phyloP scores from a whole-genome alignment of 371 early-diverging fungal species.

The Apophysomyces ossiformis region DNA sequence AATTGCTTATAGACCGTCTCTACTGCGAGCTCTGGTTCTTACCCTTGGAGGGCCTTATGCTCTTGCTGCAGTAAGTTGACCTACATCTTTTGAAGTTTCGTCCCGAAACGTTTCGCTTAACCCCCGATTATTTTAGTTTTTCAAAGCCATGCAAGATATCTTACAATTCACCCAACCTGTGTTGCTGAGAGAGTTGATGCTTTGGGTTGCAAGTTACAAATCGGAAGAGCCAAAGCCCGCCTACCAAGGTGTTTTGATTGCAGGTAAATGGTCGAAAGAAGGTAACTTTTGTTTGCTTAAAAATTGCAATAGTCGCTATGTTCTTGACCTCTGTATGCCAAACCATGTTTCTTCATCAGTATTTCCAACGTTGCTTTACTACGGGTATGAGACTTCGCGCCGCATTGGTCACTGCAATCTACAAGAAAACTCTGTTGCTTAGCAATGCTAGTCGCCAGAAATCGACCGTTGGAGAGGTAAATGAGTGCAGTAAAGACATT shows the following conservation, averaged over 20 bases:
- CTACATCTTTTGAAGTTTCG: not conserved
- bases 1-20: conserved; percentile 61
- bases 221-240: conserved; percentile 58
- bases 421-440: conserved; percentile 83
- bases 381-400: conserved; percentile 85
- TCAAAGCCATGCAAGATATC: conserved; percentile 83
- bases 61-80: conserved; percentile 60
- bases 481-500: not conserved
- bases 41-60: conserved; percentile 74
- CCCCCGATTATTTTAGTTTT: conserved; percentile 34
- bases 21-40: conserved; percentile 65
- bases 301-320: conserved; percentile 64
- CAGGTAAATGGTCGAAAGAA: conserved; percentile 32
- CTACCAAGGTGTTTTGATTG: conserved; percentile 68
- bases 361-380: conserved; percentile 81
- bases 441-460: conserved; percentile 83
- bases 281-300: not conserved
- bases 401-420: conserved; percentile 86
- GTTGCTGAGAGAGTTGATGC: conserved; percentile 75
- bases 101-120: too few species aligned
- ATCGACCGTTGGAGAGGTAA: conserved; percentile 77
- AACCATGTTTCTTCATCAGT: conserved; percentile 89
- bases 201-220: conserved; percentile 68
- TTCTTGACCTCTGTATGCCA: conserved; percentile 81
- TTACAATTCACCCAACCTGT: conserved; percentile 88